These are phyloP conservation scores for Neofusicoccum ribis DNA, from an alignment of 2,329 filamentous ascomycete species.

Conservation along the genomic window DNA sequence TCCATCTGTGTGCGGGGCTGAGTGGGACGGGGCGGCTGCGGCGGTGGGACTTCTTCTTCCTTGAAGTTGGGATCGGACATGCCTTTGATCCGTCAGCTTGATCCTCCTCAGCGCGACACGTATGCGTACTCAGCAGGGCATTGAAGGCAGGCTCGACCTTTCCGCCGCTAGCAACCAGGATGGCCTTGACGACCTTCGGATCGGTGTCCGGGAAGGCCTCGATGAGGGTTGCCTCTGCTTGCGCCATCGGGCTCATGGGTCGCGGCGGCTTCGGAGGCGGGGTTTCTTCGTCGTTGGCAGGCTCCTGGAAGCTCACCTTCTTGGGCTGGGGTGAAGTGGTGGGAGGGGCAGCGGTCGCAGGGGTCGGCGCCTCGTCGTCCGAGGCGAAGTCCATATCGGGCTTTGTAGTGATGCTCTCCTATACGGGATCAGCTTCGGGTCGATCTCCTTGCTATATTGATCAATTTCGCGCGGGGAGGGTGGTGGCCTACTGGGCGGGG, in stretches of 20 bases:
- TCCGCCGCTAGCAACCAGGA: slow-evolving; percentile 81
- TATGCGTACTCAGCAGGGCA: slow-evolving; percentile 72
- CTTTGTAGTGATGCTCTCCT: slow-evolving; percentile 25
- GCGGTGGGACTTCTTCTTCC: slow-evolving; percentile 60
- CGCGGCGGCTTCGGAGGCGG: slow-evolving; percentile 79
- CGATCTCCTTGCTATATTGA: slow-evolving; percentile 25
- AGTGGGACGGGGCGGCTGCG: slow-evolving; percentile 75
- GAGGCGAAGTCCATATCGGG: slow-evolving; percentile 53
- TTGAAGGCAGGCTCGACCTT: slow-evolving; percentile 94
- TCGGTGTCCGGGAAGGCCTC: slow-evolving; percentile 93
- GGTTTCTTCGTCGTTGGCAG: slow-evolving; percentile 48
- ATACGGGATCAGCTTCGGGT: slow-evolving; percentile 24
- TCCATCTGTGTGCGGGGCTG: slow-evolving; percentile 76
- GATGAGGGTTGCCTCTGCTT: slow-evolving; percentile 83
- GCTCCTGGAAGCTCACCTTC: slow-evolving; percentile 48
- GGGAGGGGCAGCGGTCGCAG: slow-evolving; percentile 24
- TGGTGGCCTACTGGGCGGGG: slow-evolving; percentile 13
- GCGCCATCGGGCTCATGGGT: slow-evolving; percentile 76
- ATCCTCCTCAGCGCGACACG: not conserved
- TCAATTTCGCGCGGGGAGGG: slow-evolving; percentile 18
- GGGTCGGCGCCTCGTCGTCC: slow-evolving; percentile 51
- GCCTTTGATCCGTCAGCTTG: slow-evolving; percentile 33
- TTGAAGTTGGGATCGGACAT: slow-evolving; percentile 57
- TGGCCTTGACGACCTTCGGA: slow-evolving; percentile 75
- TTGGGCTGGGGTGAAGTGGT: slow-evolving; percentile 43